Evolutionary conservation across 495 filamentous ascomycete species (phyloP), one percentile per base, ranked within the genome.

Genomic region (Bathelium albidoporum): DNA sequence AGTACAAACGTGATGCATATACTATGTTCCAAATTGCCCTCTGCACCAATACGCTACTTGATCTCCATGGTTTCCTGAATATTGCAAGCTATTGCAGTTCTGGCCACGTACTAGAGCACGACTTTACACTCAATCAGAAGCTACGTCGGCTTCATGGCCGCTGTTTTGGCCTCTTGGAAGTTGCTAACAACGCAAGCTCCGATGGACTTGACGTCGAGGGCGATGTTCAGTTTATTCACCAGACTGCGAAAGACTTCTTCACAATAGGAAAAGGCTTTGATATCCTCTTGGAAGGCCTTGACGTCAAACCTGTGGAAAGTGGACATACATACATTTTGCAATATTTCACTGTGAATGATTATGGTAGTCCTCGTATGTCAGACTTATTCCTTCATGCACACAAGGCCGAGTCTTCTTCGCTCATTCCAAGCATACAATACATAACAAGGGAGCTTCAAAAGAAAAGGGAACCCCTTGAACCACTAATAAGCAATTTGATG

Each of bases 1-100:
- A 49, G 20, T 49, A 49, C 44, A 49, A 49, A 49, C 44, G 44
- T 16, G 44, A 49, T 49, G 44, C 44, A 16, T 49, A 16, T n/a
- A 49, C 20, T n/a, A 49, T 49, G 44, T 49, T 49, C 44, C 44
- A 49, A 49, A 49, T 49, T 49, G 44, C 44, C 44, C 44, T 49
- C 44, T 49, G 44, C 44, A 49, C 44, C 44, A 22, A 49, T 22
- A 49, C 11, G 44, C 1, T n/a, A 16, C 1, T 49, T 22, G 18
- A 20, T n/a, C 11, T 49, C 11, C 11, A 49, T 49, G 12, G 5
- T 49, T 49, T 49, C 44, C 44, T 49, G 44, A 49, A n/a, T 49
- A 49, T 49, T 49, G 44, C 44, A 49, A 49, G 20, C 44, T 20
- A 49, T n/a, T 49, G 44, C 44, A 49, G 44, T 22, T 49, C 44